Conservation (phyloP, 768 basidiomycete genomes). For the Mrakia gelida region DNA sequence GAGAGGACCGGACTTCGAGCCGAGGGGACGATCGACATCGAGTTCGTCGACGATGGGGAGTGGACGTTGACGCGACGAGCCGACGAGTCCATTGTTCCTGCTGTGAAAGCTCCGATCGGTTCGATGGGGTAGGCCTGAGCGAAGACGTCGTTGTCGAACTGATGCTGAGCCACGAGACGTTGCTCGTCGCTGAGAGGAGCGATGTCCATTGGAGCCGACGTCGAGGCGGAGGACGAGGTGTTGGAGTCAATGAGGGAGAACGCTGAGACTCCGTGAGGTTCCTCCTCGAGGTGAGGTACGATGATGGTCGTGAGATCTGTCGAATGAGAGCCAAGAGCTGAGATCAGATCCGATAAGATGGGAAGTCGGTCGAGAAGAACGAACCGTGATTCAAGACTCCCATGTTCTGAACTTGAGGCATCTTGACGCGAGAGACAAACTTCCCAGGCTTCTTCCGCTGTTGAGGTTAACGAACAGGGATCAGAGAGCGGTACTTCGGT, state of each 20-base stretch:
- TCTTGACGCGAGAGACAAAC: conserved; percentile 32
- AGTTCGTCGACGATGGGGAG: not conserved
- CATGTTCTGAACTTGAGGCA: conserved; percentile 28
- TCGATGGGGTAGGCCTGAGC: not conserved
- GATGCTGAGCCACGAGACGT: not conserved
- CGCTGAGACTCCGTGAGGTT: not conserved
- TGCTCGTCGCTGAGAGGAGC: not conserved
- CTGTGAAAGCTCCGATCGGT: conserved; percentile 9
- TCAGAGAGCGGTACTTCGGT: not conserved
- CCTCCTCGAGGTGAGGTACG: conserved; percentile 23
- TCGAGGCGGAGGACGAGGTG: conserved; percentile 16
- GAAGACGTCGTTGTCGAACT: conserved; percentile 18
- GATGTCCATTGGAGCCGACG: conserved; percentile 9
- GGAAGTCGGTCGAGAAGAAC: not conserved
- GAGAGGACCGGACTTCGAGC: not conserved
- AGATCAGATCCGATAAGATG: not conserved
- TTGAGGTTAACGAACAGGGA: no score
- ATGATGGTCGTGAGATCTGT: conserved; percentile 28
- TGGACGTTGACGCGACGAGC: conserved; percentile 13
- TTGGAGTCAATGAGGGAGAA: not conserved
- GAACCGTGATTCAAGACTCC: conserved; percentile 32
- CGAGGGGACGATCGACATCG: not conserved
- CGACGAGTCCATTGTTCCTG: conserved; percentile 16
- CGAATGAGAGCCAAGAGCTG: no score
- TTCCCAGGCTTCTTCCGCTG: conserved; percentile 16